These are phyloP conservation scores for Yamadazyma kanchanaburiensis DNA, from an alignment of 1,139 yeast genomes.

Conservation along the genomic window DNA sequence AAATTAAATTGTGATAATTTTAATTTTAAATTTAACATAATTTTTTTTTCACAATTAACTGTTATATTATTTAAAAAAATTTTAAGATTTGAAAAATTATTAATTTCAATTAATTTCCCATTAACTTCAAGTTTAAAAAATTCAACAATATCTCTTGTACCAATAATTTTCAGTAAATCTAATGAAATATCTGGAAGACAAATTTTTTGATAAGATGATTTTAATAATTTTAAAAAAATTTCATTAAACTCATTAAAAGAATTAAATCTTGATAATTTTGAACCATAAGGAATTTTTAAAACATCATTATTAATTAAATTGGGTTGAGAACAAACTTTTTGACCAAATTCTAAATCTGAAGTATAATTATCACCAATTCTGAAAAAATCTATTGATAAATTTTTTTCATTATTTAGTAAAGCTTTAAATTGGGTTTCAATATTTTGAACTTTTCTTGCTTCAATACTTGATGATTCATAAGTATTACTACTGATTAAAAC, in stretches of 20 bases:
- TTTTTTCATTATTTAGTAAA: constrained; percentile 11
- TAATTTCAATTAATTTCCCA: constrained; percentile 17
- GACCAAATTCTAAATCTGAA: constrained; percentile 17
- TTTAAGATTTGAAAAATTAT: constrained; percentile 14
- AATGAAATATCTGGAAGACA: constrained; percentile 19
- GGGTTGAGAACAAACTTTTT: constrained; percentile 14
- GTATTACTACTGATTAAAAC: constrained; percentile 22
- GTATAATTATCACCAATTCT: constrained; percentile 21
- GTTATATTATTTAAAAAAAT: constrained; percentile 11
- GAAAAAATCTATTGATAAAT: constrained; percentile 22
- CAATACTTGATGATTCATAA: constrained; percentile 9
- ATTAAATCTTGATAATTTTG: constrained; percentile 18
- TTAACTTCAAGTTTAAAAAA: constrained; percentile 22
- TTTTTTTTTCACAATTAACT: constrained; percentile 10
- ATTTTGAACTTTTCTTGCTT: constrained; percentile 3
- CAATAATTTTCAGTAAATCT: constrained; percentile 17
- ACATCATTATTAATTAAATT: constrained; percentile 12
- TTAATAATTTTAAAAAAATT: constrained; percentile 14
- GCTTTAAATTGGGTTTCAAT: constrained; percentile 12
- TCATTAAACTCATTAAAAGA: constrained; percentile 16
- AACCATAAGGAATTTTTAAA: constrained; percentile 17
- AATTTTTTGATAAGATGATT: constrained; percentile 14
- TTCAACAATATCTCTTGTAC: constrained; percentile 17
- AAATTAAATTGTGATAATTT: constrained; percentile 12
- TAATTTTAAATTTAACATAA: constrained; percentile 11